phyloP scores from a whole-genome alignment of 805 yeast genomes.

The Teunomyces gatunensis region DNA sequence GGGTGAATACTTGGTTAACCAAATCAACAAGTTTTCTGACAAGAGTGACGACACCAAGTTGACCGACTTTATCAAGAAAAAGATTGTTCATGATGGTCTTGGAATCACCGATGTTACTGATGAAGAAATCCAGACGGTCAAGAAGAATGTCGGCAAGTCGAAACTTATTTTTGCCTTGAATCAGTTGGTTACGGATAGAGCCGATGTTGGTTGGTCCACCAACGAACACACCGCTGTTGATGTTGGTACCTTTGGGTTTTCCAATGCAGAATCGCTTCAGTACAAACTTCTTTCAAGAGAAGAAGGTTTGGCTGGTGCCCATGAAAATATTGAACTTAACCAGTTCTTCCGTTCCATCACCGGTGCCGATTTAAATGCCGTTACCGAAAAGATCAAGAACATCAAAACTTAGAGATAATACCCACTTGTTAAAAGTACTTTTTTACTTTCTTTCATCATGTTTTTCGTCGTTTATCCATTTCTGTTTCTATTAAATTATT shows the following conservation, averaged over 20 bases:
- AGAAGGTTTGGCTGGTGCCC: constrained; percentile 66
- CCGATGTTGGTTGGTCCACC: constrained; percentile 94
- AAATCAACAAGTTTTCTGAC: constrained; percentile 38
- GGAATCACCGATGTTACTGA: constrained; percentile 59
- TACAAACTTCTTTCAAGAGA: constrained; percentile 28
- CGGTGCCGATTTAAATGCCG: constrained; percentile 45
- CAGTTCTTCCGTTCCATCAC: constrained; percentile 58
- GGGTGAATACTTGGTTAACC: constrained; percentile 62
- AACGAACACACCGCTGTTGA: constrained; percentile 97
- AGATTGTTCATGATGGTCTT: constrained; percentile 55
- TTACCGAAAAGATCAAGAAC: constrained; percentile 50
- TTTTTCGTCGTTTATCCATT: neutral
- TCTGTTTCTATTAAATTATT: neutral
- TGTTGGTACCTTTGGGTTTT: constrained; percentile 82
- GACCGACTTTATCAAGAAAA: constrained; percentile 49
- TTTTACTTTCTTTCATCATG: neutral
- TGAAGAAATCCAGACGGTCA: constrained; percentile 45
- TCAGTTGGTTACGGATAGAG: constrained; percentile 69
- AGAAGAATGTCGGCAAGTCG: constrained; percentile 6
- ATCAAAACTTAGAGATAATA: constrained; percentile 25
- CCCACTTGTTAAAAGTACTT: neutral
- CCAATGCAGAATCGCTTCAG: constrained; percentile 52
- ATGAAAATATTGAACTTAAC: constrained; percentile 86
- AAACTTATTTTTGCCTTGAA: constrained; percentile 54
- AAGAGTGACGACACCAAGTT: constrained; percentile 19